A percentile compares a stretch with the other conserved stretches of the same genome.
These are phyloP conservation scores for Barnettozyma vustinii DNA, from an alignment of 805 yeast species.

Conservation along the genomic window DNA sequence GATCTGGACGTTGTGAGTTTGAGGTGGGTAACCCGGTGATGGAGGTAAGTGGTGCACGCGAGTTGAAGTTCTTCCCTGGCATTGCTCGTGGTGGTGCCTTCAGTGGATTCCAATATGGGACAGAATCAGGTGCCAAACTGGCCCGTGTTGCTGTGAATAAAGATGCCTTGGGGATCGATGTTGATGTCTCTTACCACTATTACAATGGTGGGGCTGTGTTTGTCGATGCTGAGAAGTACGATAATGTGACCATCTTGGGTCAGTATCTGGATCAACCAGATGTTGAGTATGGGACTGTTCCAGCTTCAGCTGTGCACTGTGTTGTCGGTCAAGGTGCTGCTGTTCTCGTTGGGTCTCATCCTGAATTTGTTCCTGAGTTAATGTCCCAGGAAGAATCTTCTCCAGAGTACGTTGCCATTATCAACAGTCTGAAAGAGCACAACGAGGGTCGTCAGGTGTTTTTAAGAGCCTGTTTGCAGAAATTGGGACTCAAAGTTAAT, in stretches of 20 bases:
- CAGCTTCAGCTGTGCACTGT: slow-evolving; percentile 71
- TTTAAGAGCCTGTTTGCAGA: slow-evolving; percentile 48
- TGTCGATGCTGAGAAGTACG: slow-evolving; percentile 59
- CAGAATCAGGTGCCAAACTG: slow-evolving; percentile 72
- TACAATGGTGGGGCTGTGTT: slow-evolving; percentile 91
- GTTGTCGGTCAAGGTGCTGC: slow-evolving; percentile 71
- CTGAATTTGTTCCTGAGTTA: slow-evolving; percentile 69
- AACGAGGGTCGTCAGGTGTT: slow-evolving; percentile 51
- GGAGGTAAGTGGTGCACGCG: slow-evolving; percentile 86
- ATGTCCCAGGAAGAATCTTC: slow-evolving; percentile 27
- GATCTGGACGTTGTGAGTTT: slow-evolving; percentile 70
- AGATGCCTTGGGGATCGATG: slow-evolving; percentile 25
- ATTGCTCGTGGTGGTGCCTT: slow-evolving; percentile 75
- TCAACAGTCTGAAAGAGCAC: slow-evolving; percentile 35
- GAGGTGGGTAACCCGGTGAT: slow-evolving; percentile 63
- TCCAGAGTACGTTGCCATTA: slow-evolving; percentile 27
- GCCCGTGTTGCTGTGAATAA: slow-evolving; percentile 39
- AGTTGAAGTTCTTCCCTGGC: slow-evolving; percentile 79
- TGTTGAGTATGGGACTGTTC: slow-evolving; percentile 34
- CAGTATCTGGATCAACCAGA: slow-evolving; percentile 52
- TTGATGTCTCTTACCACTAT: slow-evolving; percentile 36
- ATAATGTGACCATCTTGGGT: slow-evolving; percentile 69
- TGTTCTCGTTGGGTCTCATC: slow-evolving; percentile 80
- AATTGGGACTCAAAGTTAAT: slow-evolving; percentile 68
- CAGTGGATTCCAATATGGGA: slow-evolving; percentile 73